Evolutionary conservation across 2,329 filamentous ascomycete genomes (phyloP), one percentile per base, ranked within the genome.

Genomic region (Fusarium chuoi): DNA sequence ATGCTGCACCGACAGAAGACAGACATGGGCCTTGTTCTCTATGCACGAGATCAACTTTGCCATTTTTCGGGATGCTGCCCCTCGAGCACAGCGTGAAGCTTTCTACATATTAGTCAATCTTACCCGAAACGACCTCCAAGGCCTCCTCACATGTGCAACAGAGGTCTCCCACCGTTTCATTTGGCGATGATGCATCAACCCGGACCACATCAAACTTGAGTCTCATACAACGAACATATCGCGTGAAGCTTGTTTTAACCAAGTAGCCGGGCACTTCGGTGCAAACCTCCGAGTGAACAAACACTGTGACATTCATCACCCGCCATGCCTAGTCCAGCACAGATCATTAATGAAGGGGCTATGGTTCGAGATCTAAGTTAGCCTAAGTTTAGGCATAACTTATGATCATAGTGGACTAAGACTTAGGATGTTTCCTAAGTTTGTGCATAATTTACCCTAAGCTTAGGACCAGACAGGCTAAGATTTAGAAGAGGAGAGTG

Each of bases 81-180:
- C 22, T 12, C 20, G 22, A 0, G 13, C 9, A 0, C 28, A 49
- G 14, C 10, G 20, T 0, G 24, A 49, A 17, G 20, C 0, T 0
- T 20, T 26, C 1, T 26, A 36, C 0, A 36, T 36, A 1, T 6
- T 52, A 0, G 13, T 26, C 0, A 5, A 52, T 0, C 12, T 4
- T 0, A 6, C 0, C 3, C 0, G n/a, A 2, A 24, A 52, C 1
- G n/a, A 52, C 0, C 17, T 35, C 0, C 17, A 36, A 1, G 0
- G 2, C 0, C 4, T 52, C 0, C 33, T 52, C 0, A 35, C 33
- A 0, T 52, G n/a, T 0, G 13, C 4, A 0, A 0, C 1, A 0
- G 33, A 15, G 0, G 18, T 35, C 2, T 52, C 13, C 0, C 49
- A 52, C 4, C 6, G 1, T 0, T 36, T 17, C 7, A 36, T 22